Conservation (phyloP, 2,329 filamentous ascomycete species). For the Decorospora gaudefroyi region DNA sequence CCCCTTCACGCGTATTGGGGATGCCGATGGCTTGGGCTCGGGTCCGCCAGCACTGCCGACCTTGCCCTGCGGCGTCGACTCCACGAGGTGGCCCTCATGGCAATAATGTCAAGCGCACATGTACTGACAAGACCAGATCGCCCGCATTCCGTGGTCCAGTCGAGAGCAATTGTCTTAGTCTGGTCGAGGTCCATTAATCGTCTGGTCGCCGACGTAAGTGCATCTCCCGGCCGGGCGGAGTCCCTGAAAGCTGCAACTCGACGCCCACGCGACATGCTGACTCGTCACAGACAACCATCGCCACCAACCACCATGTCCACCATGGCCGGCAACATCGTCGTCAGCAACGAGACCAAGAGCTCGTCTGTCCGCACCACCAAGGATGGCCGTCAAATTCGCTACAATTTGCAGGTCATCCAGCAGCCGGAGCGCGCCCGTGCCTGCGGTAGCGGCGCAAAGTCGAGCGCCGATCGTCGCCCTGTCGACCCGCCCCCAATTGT, state of each 20-base stretch:
- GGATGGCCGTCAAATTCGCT: conserved; percentile 77
- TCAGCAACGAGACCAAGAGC: conserved; percentile 62
- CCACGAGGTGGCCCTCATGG: conserved; percentile 12
- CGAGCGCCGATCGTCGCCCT: conserved; percentile 76
- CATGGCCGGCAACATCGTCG: conserved; percentile 58
- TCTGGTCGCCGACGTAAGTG: conserved; percentile 16
- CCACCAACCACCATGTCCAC: conserved; percentile 37
- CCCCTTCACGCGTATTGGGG: conserved; percentile 9
- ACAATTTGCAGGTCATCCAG: conserved; percentile 84
- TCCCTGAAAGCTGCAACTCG: conserved; percentile 13
- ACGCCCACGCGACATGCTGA: conserved; percentile 20
- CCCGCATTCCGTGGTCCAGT: conserved; percentile 23
- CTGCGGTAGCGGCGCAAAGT: conserved; percentile 93
- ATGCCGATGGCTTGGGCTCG: conserved; percentile 20
- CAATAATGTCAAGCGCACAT: conserved; percentile 8
- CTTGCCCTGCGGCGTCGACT: conserved; percentile 18
- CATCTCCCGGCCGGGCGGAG: conserved; percentile 19
- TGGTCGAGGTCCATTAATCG: conserved; percentile 1
- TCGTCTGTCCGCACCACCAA: conserved; percentile 65
- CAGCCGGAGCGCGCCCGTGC: conserved; percentile 93
- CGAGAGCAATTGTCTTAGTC: conserved; percentile 14
- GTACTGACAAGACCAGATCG: conserved; percentile 17
- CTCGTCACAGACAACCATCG: conserved; percentile 16
- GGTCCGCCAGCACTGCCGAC: conserved; percentile 16
- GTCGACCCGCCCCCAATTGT: conserved; percentile 95